A percentile compares a stretch with the other conserved stretches of the same genome.
phyloP scores from a whole-genome alignment of 495 filamentous ascomycete species.

The Haplographium delicatum region DNA sequence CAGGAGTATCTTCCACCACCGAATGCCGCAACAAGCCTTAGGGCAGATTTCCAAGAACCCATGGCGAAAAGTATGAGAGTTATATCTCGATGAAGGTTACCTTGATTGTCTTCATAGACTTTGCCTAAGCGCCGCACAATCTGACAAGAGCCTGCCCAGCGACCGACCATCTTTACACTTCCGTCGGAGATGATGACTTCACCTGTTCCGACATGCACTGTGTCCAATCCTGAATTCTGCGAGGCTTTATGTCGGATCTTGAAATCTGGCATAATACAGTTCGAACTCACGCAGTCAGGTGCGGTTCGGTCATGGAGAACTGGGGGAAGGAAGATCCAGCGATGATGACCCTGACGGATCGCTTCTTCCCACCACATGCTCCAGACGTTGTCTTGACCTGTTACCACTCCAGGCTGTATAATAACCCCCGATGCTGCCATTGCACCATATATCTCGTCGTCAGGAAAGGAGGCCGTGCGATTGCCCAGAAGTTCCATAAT shows the following conservation, averaged over 20 bases:
- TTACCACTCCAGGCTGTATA: not conserved
- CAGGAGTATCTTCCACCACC: not conserved
- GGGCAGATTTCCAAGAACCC: not conserved
- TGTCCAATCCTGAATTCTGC: not conserved
- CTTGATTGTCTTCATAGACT: not conserved
- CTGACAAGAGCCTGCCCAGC: not conserved
- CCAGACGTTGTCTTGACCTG: not conserved
- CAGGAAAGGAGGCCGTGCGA: not conserved
- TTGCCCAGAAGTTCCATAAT: not conserved
- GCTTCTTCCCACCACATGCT: not conserved
- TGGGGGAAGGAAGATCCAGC: not conserved
- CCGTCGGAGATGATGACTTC: not conserved
- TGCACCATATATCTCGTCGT: not conserved
- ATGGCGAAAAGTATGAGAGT: not conserved
- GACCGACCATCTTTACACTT: not conserved
- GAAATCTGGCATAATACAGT: not conserved
- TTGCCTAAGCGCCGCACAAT: not conserved
- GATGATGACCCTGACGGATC: not conserved
- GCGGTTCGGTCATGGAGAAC: not conserved
- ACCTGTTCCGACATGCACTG: not conserved
- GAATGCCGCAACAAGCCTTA: not conserved
- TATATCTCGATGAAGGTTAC: not conserved
- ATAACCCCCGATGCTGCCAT: not conserved
- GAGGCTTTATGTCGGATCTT: not conserved
- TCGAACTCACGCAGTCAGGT: not conserved